Evolutionary conservation across 495 filamentous ascomycete genomes (phyloP), one percentile per base, ranked within the genome.

Genomic region (Daldinia childiae): DNA sequence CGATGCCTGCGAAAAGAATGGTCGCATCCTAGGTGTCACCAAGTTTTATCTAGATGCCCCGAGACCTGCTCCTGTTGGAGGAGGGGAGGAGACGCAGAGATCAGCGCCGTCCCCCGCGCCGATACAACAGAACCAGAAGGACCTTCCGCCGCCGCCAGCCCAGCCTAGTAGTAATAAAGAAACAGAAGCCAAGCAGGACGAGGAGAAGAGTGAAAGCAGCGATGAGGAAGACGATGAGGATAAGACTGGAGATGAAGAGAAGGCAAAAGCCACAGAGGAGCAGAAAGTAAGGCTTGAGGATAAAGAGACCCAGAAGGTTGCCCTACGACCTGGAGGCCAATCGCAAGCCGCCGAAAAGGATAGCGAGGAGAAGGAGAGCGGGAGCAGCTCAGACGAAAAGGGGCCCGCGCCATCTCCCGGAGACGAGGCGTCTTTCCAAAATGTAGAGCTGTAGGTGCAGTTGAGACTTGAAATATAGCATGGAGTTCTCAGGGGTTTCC

Each of bases 41-140:
- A 93, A 92, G 63, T 99, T 97, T 78, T 99, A 99, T 79, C 84
- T 99, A 6, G 93, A 95, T 79, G 95, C 93, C 6, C 67, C 80
- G 19, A 74, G 84, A n/a, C 76, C 79, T 6, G 77, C 73, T 0
- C 76, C 80, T 11, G 70, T 77, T 9, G 70, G 72, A 39, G 70
- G 64, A 9, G 71, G 76, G 19, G 76, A 80, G 60, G 65, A 72
- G 73, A 56, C 74, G 64, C 60, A 79, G 36, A 62, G 58, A 26
- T 69, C 74, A 17, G 64, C 43, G 62, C 19, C 73, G 51, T 70
- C 75, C 29, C 63, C 69, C 4, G 34, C 74, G 30, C 66, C 66
- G 32, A 67, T 72, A 11, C 78, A 79, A 15, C 64, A 52, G 4
- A 57, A 15, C 29, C 71, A 74, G 24, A 82, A 83, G 64, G 79